Percentiles rank a stretch among this genome's conserved stretches.
Conservation (phyloP, 78 protist genomes). For the Tieghemostelium lacteum region DNA sequence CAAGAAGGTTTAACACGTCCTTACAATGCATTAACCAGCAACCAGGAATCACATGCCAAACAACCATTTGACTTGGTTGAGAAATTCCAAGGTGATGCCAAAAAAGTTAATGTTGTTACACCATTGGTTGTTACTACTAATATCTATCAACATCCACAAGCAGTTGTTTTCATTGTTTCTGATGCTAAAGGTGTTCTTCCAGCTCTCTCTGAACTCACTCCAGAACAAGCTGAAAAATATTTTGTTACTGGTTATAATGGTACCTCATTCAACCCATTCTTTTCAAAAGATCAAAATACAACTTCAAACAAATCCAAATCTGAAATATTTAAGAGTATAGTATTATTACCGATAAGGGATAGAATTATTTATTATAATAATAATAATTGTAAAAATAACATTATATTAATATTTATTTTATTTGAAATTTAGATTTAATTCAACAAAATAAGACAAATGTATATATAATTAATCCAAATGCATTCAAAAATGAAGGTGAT, state of each 20-base stretch:
- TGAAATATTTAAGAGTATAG: slow-evolving; percentile 54
- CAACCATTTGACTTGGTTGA: slow-evolving; percentile 54
- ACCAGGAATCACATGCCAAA: slow-evolving; percentile 56
- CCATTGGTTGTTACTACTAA: slow-evolving; percentile 33
- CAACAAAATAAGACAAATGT: slow-evolving; percentile 38
- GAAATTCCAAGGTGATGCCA: not conserved
- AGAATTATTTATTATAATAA: not conserved
- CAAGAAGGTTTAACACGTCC: slow-evolving; percentile 42
- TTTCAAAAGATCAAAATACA: slow-evolving; percentile 23
- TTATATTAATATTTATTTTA: not conserved
- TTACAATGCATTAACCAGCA: slow-evolving; percentile 35
- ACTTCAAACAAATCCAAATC: slow-evolving; percentile 22
- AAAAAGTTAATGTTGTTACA: slow-evolving; percentile 1
- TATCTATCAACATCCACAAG: slow-evolving; percentile 29
- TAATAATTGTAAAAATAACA: not conserved
- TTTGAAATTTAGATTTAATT: slow-evolving; percentile 18
- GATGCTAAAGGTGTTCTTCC: slow-evolving; percentile 44
- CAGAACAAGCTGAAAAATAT: slow-evolving; percentile 65
- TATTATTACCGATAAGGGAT: not conserved
- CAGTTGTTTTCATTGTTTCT: slow-evolving; percentile 51
- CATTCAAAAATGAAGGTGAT: slow-evolving; percentile 55
- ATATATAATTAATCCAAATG: slow-evolving; percentile 55
- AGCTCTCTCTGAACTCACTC: slow-evolving; percentile 34
- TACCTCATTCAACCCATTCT: slow-evolving; percentile 23
- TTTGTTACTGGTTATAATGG: slow-evolving; percentile 53